Base-by-base conservation (phyloP, 768 basidiomycete species). In the Crassisporium funariophilum region DNA sequence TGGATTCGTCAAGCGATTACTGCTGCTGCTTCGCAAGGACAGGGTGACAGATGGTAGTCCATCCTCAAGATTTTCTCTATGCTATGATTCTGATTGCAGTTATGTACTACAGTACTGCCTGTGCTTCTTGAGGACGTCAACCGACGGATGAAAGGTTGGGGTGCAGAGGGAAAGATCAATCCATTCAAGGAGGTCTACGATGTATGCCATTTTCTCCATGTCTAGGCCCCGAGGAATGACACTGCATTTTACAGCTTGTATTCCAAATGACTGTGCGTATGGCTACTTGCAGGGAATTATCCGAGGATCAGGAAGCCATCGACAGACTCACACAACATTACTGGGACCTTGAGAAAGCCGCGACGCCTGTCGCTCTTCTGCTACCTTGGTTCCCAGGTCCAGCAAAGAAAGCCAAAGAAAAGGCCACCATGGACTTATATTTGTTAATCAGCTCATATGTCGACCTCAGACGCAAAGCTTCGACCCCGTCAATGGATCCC, bases 221-320 rank as follows among this genome's bases (percentile, higher is more conserved):
- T 46, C 2, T 10, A 21, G 16, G n/a, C 16, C 10, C n/a, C 9
- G 7, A 11, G 29, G 15, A 16, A 20, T 29, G 13, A 11, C 29
- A 35, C 16, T 21, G 22, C 17, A 7, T 23, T 4, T 9, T 36
- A 24, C 24, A 71, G 69, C 58, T 69, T 27, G 61, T 67, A 1
- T 66, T 70, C 50, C 67, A 66, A 54, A 62, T 71, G 62, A 70
- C 67, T 0, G 56, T 68, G 11, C 57, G 70, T 20, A 63, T 71
- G 66, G 59, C 60, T 12, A 62, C 63, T 4, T 72, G 70, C 42
- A 44, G 51, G 9, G 70, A 71, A 31, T 57, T 72, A 4, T 62
- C 70, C 1, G 53, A 61, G 4, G 58, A 71, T 35, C 22, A 25
- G 2, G 51, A 55, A 2, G 56, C 56, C 2, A 52, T 68, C 7